Conservation (phyloP, 257 asterid genomes). For the Solanum dulcamara region DNA sequence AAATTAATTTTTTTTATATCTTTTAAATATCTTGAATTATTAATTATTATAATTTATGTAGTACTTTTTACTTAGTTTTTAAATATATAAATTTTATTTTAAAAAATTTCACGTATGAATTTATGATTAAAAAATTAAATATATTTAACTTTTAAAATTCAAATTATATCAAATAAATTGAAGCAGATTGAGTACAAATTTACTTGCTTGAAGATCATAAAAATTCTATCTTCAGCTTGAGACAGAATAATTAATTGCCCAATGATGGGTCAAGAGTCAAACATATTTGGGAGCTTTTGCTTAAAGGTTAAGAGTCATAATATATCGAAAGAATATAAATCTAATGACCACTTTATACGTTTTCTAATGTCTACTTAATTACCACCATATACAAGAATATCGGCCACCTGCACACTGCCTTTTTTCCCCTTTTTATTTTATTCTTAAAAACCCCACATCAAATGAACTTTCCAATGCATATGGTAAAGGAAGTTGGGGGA, state of each 20-base stretch:
- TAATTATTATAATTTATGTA: too few species aligned
- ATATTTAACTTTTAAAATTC: too few species aligned
- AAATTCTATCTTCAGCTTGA: neutral
- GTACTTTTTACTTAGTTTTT: too few species aligned
- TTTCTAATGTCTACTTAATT: neutral
- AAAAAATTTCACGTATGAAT: too few species aligned
- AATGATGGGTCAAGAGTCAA: neutral
- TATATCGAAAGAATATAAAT: neutral
- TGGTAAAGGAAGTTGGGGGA: slow-evolving; percentile 19
- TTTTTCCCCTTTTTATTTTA: neutral
- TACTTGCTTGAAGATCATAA: neutral
- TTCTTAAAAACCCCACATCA: neutral
- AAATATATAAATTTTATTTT: too few species aligned
- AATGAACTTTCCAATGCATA: too few species aligned
- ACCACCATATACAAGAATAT: neutral
- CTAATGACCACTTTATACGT: neutral
- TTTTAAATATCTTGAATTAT: too few species aligned
- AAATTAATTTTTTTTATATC: too few species aligned
- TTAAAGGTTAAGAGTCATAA: neutral
- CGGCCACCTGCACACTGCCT: neutral
- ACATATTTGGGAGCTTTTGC: neutral
- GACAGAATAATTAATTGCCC: neutral
- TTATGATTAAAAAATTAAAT: too few species aligned
- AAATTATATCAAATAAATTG: too few species aligned
- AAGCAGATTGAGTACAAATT: too few species aligned